Evolutionary conservation across 108 stramenopile species (phyloP), one percentile per base, ranked within the genome.

Genomic region (Cylindrotheca fusiformis): DNA sequence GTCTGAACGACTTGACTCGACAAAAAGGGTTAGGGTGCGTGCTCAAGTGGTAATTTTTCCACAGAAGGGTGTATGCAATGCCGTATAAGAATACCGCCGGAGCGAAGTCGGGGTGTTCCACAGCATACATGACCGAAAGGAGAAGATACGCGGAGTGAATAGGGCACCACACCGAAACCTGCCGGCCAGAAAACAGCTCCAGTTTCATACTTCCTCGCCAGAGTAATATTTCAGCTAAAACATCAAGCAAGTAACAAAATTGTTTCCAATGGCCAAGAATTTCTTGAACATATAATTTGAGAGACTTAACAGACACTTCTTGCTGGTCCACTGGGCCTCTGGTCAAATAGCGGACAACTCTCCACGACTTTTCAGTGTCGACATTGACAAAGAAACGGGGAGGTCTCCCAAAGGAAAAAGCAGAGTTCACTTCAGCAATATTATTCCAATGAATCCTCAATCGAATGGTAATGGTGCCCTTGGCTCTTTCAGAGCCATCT

Each of bases 301-400:
- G 45, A 44, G 75, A 41, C 18, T 65, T 63, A 23, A 75, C 12
- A 5, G 74, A 58, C 8, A 67, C 65, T n/a, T 70, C 48, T 31
- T 69, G 48, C 80, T 77, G 74, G 33, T 74, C 67, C 3, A 74
- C 26, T 18, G 62, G 10, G 56, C 89, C 72, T 49, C 78, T 30
- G 58, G 74, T 64, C 72, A 77, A 70, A 47, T 82, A 85, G 12
- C 75, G 69, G 50, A 88, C 59, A 3, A 75, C 44, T 25, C 59
- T 58, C 67, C 57, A 59, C 10, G 58, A 27, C 22, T 60, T 50
- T 36, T 59, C 62, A 19, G 68, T 54, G 23, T 32, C 32, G 25
- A 46, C 44, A 52, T 68, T 68, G 67, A 68, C 59, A 49, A 59
- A 56, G 30, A 52, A 68, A 33, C 67, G 48, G 6, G 67, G 67